Evolutionary conservation across 2,329 filamentous ascomycete species (phyloP).

Genomic region (Fusarium pseudoanthophilum): DNA sequence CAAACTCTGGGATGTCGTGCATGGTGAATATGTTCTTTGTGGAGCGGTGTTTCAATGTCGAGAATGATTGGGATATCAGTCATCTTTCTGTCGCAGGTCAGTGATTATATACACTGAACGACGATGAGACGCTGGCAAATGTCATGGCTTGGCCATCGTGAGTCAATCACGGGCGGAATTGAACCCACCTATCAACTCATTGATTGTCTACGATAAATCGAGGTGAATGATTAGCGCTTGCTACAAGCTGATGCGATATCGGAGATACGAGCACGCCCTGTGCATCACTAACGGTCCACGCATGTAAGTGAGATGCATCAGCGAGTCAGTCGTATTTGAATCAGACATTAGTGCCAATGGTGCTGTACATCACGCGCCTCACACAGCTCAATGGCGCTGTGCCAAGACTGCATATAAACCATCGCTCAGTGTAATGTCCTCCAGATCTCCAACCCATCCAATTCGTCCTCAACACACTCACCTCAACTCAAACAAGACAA

Average conservation of each 20-base stretch:
- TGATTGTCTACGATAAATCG: background rate
- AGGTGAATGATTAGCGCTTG: background rate
- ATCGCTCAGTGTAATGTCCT: fast-evolving
- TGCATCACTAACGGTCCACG: background rate
- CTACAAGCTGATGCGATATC: no score
- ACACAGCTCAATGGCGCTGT: no score
- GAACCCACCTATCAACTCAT: background rate
- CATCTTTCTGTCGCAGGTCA: background rate
- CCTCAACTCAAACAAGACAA: background rate
- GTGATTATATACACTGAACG: background rate
- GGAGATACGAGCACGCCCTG: no score
- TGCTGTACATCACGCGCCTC: no score
- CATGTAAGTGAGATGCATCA: background rate
- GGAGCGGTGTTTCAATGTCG: fast-evolving
- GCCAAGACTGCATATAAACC: background rate
- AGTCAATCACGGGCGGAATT: background rate
- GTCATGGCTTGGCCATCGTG: fast-evolving
- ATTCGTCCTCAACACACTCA: no score
- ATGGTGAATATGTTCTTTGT: fast-evolving
- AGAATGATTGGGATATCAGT: fast-evolving
- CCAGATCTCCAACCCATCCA: no score
- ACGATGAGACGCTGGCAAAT: background rate
- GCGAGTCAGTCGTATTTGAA: background rate
- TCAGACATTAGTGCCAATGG: background rate
- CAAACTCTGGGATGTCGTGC: background rate